These are phyloP conservation scores for Apiospora pterosperma DNA, from an alignment of 2,329 filamentous ascomycete genomes.

Conservation along the genomic window DNA sequence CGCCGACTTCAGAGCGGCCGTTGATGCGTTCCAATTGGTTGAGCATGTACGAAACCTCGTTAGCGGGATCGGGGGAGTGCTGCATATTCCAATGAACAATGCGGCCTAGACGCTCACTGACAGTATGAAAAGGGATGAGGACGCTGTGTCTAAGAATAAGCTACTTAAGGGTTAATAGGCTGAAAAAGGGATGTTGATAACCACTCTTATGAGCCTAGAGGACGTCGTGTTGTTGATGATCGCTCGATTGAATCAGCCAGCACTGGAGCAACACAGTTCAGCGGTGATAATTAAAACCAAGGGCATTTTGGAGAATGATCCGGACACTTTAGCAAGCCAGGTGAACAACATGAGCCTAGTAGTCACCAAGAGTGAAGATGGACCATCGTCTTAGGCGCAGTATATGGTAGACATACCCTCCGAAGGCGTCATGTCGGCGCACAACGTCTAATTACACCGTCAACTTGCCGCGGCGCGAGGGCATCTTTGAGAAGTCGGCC, in stretches of 20 bases:
- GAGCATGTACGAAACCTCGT: conserved; percentile 18
- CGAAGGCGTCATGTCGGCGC: conserved; percentile 33
- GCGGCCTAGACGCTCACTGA: conserved; percentile 36
- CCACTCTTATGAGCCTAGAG: neutral
- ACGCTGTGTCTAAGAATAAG: conserved; percentile 22
- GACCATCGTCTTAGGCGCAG: conserved; percentile 31
- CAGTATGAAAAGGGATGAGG: conserved; percentile 24
- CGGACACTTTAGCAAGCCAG: neutral
- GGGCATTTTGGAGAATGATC: neutral
- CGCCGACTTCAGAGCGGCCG: conserved; percentile 29
- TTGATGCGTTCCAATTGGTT: conserved; percentile 28
- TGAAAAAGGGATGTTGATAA: neutral
- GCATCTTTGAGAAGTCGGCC: conserved; percentile 24
- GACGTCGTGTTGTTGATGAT: neutral
- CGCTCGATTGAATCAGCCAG: neutral
- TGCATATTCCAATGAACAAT: conserved; percentile 35
- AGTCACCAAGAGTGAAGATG: neutral
- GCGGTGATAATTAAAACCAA: too few relatives aligned
- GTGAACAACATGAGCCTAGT: neutral
- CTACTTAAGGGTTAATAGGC: conserved; percentile 3
- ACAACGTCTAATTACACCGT: conserved; percentile 33
- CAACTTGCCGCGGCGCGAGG: conserved; percentile 33
- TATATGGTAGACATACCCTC: conserved; percentile 33
- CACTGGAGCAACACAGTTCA: neutral
- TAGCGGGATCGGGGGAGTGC: conserved; percentile 1